Percentiles rank a stretch among this genome's conserved stretches.
phyloP scores from a whole-genome alignment of 352 stramenopile species.

The Elongisporangium undulatum region DNA sequence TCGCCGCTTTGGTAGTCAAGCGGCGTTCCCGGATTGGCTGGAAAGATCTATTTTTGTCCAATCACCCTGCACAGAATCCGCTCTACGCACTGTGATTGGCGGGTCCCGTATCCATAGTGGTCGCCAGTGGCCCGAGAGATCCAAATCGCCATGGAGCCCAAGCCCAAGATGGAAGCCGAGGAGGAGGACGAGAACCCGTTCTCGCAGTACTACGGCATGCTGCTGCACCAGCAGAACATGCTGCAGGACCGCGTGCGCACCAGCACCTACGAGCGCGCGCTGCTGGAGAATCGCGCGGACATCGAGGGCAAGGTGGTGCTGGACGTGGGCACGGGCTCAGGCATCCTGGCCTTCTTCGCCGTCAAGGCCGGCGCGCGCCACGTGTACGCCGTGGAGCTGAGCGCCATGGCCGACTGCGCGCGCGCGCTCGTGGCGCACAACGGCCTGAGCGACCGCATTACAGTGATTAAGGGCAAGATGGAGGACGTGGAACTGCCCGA shows the following conservation, averaged over 20 bases:
- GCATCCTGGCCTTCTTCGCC: conserved; percentile 99
- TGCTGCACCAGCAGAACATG: conserved; percentile 99
- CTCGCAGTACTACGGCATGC: conserved; percentile 93
- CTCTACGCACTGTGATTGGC: not conserved
- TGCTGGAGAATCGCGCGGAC: conserved; percentile 94
- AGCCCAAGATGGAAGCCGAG: conserved; percentile 16
- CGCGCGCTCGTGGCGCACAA: conserved; percentile 93
- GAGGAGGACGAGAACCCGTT: conserved; percentile 88
- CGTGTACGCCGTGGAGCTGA: conserved; percentile 95
- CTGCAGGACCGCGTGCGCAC: conserved; percentile 99
- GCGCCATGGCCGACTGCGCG: conserved; percentile 97
- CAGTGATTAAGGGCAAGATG: conserved; percentile 97
- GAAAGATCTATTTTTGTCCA: not conserved
- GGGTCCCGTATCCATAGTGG: not conserved
- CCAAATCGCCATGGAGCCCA: not conserved
- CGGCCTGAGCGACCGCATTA: conserved; percentile 93
- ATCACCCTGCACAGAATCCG: not conserved
- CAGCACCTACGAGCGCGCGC: conserved; percentile 97
- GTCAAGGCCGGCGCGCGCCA: conserved; percentile 96
- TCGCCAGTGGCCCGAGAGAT: not conserved
- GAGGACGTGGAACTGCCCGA: conserved; percentile 96
- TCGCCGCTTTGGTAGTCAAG: not conserved
- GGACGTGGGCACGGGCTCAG: conserved; percentile 98
- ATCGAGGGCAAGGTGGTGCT: conserved; percentile 98
- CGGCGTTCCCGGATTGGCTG: not conserved